Base-by-base conservation (phyloP, 2,329 filamentous ascomycete genomes). In the Clonostachys chloroleuca region DNA sequence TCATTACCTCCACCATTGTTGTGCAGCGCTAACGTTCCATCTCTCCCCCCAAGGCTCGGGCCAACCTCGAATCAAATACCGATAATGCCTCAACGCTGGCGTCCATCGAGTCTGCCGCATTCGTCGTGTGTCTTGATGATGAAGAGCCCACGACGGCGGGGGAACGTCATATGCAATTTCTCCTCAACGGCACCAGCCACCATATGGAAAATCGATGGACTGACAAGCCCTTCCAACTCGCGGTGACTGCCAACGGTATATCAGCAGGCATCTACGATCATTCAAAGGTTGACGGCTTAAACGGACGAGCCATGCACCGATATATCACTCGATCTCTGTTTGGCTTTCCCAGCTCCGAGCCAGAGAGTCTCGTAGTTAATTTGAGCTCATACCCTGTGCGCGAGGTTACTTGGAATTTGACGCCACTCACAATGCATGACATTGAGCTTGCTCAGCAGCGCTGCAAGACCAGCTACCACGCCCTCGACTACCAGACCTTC, bases 51-150 rank as follows among this genome's bases (percentile, higher is more conserved):
- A 24, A 24, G 24, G 24, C 24, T 24, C 24, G 24, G 6, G 24
- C 2, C 24, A 24, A 24, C 8, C 7, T 24, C 7, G 6, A 24
- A 24, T 24, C 3, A 24, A 8, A 24, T 24, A 8, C 7, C 24
- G 24, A 24, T 8, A 24, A 24, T 24, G 24, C 24, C 24, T 24
- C 6, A 24, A 7, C 24, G 24, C 24, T 24, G 24, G 24, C 24
- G 24, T 24, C 45, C 12, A 45, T 51, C 5, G 49, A 51, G 45
- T 12, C 37, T 7, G 46, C 50, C 3, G 47, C 49, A 24, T 52
- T 52, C 42, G 36, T 44, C 8, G 14, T 52, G 14, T 43, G 24
- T 18, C 50, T 52, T 24, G 50, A 52, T 17, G 48, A 52, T 12
- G 24, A 14, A 16, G 30, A 34, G 18, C 50, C 50, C n/a, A 39